A percentile compares a stretch with the other conserved stretches of the same genome.
Conservation (phyloP, 176 grass and related monocot genomes). For the Saccharum spontaneum region DNA sequence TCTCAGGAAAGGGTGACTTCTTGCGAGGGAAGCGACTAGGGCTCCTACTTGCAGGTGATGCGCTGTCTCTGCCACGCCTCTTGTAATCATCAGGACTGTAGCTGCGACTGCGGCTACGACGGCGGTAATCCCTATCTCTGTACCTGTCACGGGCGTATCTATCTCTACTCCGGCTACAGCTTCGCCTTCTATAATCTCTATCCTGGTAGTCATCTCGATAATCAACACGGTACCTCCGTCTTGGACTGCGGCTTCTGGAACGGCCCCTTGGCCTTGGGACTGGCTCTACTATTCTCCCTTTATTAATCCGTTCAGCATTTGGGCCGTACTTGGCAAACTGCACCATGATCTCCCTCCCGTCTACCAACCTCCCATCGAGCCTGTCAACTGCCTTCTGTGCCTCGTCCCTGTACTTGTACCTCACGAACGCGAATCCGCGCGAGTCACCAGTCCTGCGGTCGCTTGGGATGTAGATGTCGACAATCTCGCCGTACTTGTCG, state of each 20-base stretch:
- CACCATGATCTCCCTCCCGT: conserved; percentile 97
- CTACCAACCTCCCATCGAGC: conserved; percentile 84
- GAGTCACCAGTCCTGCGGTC: conserved; percentile 92
- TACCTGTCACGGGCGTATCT: conserved; percentile 54
- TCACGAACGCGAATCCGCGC: conserved; percentile 90
- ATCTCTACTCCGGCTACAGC: conserved; percentile 37
- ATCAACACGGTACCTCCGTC: conserved; percentile 57
- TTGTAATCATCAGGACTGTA: conserved; percentile 56
- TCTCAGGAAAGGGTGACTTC: conserved; percentile 40
- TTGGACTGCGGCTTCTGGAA: conserved; percentile 90
- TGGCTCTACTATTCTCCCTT: conserved; percentile 77
- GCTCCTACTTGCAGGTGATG: conserved; percentile 56
- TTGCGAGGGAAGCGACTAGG: conserved; percentile 51
- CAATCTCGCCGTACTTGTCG: conserved; percentile 85
- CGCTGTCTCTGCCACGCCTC: conserved; percentile 56
- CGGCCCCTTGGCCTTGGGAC: conserved; percentile 53
- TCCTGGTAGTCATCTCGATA: conserved; percentile 64
- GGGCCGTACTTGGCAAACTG: conserved; percentile 99
- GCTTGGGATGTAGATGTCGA: conserved; percentile 93
- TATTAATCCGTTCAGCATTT: conserved; percentile 82
- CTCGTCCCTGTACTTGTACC: conserved; percentile 95
- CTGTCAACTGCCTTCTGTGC: conserved; percentile 89
- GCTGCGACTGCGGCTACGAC: conserved; percentile 53
- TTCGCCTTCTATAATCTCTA: conserved; percentile 48
- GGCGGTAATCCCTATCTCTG: conserved; percentile 56